Percentiles rank a stretch among this genome's conserved stretches.
These are phyloP conservation scores for Saururus chinensis DNA, from an alignment of 164 flowering plant species.

Conservation along the genomic window DNA sequence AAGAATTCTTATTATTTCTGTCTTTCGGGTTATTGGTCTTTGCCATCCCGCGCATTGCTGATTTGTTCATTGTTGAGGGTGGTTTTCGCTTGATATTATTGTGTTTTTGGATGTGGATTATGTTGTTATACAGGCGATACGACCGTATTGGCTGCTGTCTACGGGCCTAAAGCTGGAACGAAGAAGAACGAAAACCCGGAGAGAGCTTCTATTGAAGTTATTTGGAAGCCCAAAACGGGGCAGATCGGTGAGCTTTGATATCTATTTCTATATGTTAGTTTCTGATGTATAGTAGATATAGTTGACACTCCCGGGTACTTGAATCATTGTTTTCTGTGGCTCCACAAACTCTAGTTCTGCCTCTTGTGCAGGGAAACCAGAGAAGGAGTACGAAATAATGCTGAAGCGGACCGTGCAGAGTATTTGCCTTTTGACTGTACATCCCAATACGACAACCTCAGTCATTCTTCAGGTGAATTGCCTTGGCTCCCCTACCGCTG, in stretches of 20 bases:
- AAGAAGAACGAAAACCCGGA: slow-evolving; percentile 93
- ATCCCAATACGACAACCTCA: slow-evolving; percentile 92
- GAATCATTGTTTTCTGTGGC: too few relatives aligned
- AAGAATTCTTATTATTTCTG: background rate
- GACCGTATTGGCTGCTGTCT: slow-evolving; percentile 80
- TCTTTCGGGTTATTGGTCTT: background rate
- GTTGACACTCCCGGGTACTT: too few relatives aligned
- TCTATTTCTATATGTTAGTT: background rate
- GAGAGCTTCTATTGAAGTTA: slow-evolving; percentile 76
- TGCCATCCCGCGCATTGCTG: too few relatives aligned
- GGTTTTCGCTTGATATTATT: background rate
- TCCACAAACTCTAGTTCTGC: background rate
- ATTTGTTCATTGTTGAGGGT: too few relatives aligned
- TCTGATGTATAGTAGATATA: too few relatives aligned
- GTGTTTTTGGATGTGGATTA: background rate
- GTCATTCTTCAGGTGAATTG: slow-evolving; percentile 62
- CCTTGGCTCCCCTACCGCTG: background rate
- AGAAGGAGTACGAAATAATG: slow-evolving; percentile 88
- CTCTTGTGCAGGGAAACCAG: slow-evolving; percentile 53
- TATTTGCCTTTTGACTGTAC: slow-evolving; percentile 59
- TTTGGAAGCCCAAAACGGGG: slow-evolving; percentile 94
- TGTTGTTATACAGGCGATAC: slow-evolving; percentile 49
- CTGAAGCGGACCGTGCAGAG: slow-evolving; percentile 73
- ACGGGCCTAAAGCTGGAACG: slow-evolving; percentile 88
- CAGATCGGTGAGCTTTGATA: slow-evolving; percentile 47